These are phyloP conservation scores for Yamadazyma epiphylla DNA, from an alignment of 1,139 yeast species.

Conservation along the genomic window DNA sequence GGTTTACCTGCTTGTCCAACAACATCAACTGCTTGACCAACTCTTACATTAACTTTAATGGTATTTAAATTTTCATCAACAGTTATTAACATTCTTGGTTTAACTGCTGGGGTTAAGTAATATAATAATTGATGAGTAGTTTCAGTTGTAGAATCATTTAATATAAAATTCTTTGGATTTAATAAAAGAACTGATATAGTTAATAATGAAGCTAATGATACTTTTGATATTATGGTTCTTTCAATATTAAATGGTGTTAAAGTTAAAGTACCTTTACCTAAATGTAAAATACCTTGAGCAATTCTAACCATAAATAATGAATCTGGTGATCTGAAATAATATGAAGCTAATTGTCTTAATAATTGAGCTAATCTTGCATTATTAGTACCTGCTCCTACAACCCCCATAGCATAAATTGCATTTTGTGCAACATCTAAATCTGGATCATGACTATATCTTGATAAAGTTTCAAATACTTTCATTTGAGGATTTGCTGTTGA, in stretches of 20 bases:
- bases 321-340: constrained; percentile 88
- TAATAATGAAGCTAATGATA: constrained; percentile 83
- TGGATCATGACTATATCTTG: constrained; percentile 94
- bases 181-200: constrained; percentile 82
- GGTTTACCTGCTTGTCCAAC: constrained; percentile 99
- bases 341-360: constrained; percentile 89
- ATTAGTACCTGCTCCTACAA: constrained; percentile 98
- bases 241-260: constrained; percentile 88
- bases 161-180: constrained; percentile 72
- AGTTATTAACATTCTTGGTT: constrained; percentile 90
- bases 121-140: constrained; percentile 77
- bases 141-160: constrained; percentile 46
- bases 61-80: constrained; percentile 87
- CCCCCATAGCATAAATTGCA: constrained; percentile 94
- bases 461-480: constrained; percentile 94
- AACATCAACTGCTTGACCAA: constrained; percentile 97
- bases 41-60: constrained; percentile 91
- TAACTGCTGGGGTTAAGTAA: constrained; percentile 83
- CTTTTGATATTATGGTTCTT: constrained; percentile 82
- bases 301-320: constrained; percentile 89
- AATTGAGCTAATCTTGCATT: constrained; percentile 97
- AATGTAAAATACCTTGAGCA: constrained; percentile 91
- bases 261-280: constrained; percentile 94
- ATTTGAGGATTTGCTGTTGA: constrained; percentile 94
- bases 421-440: constrained; percentile 94